phyloP scores from a whole-genome alignment of 2,329 filamentous ascomycete species.

The Phaeomoniella chlamydospora region DNA sequence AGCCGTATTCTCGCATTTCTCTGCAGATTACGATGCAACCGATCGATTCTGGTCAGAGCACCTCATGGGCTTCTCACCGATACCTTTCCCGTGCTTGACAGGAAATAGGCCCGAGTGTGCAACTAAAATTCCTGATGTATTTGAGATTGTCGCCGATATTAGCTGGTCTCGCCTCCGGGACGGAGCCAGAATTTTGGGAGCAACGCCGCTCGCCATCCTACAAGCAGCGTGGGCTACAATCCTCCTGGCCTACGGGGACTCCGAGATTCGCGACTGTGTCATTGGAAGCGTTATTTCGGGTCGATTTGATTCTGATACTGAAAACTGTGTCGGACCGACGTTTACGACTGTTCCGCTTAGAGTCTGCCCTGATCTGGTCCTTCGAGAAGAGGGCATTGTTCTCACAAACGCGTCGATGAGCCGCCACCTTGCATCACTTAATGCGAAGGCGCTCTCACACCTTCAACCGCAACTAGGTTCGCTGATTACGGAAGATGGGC shows the following conservation, averaged over 20 bases:
- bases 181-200: background rate
- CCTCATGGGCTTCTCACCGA: background rate
- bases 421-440: background rate
- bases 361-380: too few species aligned
- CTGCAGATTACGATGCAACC: background rate
- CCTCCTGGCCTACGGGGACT: background rate
- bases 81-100: background rate
- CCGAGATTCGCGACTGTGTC: background rate
- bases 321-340: background rate
- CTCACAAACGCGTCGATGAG: background rate
- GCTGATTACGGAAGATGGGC: background rate
- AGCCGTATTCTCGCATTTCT: constrained; percentile 34
- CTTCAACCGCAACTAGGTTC: background rate
- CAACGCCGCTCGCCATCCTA: background rate
- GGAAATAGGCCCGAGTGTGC: background rate
- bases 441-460: background rate
- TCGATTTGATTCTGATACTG: background rate
- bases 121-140: background rate
- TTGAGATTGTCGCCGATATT: background rate
- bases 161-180: background rate
- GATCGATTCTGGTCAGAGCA: background rate
- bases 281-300: background rate
- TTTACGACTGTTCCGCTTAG: background rate
- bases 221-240: background rate
- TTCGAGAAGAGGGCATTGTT: background rate